phyloP scores from a whole-genome alignment of 179 eudicot genomes.

The Camellia oleifera region DNA sequence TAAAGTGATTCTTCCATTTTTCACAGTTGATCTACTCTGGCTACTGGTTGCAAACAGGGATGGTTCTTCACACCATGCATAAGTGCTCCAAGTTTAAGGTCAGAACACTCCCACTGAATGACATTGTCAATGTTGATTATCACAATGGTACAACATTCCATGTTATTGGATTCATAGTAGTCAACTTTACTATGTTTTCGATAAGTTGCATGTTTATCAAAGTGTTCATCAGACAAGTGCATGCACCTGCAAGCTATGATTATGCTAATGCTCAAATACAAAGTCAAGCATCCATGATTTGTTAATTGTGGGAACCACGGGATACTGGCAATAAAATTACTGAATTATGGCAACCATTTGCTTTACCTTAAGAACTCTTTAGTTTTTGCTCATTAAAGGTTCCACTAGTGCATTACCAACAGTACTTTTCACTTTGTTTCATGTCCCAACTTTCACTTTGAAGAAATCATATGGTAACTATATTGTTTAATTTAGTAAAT shows the following conservation, averaged over 20 bases:
- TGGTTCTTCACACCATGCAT: conserved; percentile 96
- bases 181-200: background rate
- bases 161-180: background rate
- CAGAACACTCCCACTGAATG: conserved; percentile 11
- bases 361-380: background rate
- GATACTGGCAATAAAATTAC: background rate
- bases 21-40: conserved; percentile 90
- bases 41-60: conserved; percentile 87
- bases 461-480: background rate
- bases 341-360: background rate
- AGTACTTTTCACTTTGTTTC: background rate
- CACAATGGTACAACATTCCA: background rate
- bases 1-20: conserved; percentile 13
- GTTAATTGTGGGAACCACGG: background rate
- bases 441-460: background rate
- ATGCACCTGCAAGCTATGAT: background rate
- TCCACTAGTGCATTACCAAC: background rate
- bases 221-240: background rate
- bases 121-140: background rate
- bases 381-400: background rate
- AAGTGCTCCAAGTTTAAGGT: conserved; percentile 88
- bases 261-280: background rate
- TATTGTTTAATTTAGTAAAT: too few species aligned
- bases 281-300: background rate
- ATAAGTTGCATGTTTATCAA: background rate